Base-by-base conservation (phyloP, 1,284 basidiomycete genomes). In the Flammula alnicola region DNA sequence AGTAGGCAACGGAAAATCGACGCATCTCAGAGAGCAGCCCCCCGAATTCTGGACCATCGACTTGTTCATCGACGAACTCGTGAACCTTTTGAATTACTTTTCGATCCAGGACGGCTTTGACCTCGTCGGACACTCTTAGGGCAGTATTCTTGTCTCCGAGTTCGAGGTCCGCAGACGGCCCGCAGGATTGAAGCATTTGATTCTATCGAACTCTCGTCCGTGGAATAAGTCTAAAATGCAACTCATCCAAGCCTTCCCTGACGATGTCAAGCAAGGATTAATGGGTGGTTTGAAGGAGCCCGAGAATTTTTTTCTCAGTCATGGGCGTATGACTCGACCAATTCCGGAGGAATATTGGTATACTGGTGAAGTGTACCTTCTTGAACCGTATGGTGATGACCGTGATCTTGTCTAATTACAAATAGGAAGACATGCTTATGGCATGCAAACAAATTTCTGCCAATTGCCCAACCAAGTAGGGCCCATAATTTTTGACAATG, bases 101-200 rank as follows among this genome's bases (percentile, higher is more conserved):
- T 62, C 61, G 0, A 69, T 80, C 38, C 35, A 61, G 16, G 64
- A n/a, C n/a, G n/a, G n/a, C n/a, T n/a, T 69, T 55, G 69, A 71
- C 54, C 52, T 80, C 4, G 56, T 73, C 11, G 78, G 78, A 1
- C 77, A 79, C 39, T 79, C 75, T n/a, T 79, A 74, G 74, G 80
- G 79, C 10, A 75, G 58, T 12, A 79, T 79, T 66, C 62, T 80
- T 14, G 76, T 62, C 0, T 63, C 69, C 0, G 59, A 66, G 16
- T 69, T 68, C 33, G 62, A 52, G 38, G 58, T 66, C 44, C 43
- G 66, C 37, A 47, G 33, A 19, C 22, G 32, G 9, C 43, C 43
- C 17, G 36, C 35, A 14, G 43, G 43, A 9, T 22, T 45, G 9
- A 45, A 36, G 16, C 31, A 14, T n/a, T 31, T 48, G 30, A 48